Conservation (phyloP, 108 stramenopile genomes). For the Seminavis robusta region DNA sequence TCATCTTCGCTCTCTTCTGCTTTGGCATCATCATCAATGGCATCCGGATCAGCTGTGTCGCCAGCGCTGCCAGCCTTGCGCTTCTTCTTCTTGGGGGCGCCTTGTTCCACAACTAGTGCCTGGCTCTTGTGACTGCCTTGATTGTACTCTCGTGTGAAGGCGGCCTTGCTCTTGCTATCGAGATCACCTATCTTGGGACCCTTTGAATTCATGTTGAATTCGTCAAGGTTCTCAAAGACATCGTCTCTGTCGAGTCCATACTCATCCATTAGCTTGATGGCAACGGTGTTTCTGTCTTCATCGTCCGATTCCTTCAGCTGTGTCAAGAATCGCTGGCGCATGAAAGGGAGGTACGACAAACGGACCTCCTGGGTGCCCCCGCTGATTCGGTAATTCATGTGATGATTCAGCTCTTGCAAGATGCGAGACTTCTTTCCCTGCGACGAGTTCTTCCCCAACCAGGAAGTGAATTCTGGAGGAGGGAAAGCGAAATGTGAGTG, state of each 20-base stretch:
- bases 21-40: constrained; percentile 37
- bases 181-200: constrained; percentile 52
- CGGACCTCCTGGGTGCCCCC: constrained; percentile 65
- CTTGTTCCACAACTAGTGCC: constrained; percentile 80
- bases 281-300: constrained; percentile 42
- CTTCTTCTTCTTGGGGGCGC: constrained; percentile 38
- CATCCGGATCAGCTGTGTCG: constrained; percentile 60
- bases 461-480: constrained; percentile 91
- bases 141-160: constrained; percentile 89
- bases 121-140: constrained; percentile 66
- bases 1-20: constrained; percentile 37
- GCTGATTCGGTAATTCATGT: constrained; percentile 80
- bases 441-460: constrained; percentile 94
- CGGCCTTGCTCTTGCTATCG: constrained; percentile 80
- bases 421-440: constrained; percentile 78
- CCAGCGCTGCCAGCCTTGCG: constrained; percentile 8
- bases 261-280: constrained; percentile 85
- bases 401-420: constrained; percentile 83
- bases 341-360: constrained; percentile 73
- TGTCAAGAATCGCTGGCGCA: constrained; percentile 57
- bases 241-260: constrained; percentile 95
- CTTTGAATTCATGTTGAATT: constrained; percentile 51
- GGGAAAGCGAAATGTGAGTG: no score
- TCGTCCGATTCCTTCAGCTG: constrained; percentile 42
- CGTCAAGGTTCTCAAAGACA: constrained; percentile 89